These are phyloP conservation scores for Coelastrella sp. DNA, from an alignment of 139 green algal genomes.

Conservation along the genomic window DNA sequence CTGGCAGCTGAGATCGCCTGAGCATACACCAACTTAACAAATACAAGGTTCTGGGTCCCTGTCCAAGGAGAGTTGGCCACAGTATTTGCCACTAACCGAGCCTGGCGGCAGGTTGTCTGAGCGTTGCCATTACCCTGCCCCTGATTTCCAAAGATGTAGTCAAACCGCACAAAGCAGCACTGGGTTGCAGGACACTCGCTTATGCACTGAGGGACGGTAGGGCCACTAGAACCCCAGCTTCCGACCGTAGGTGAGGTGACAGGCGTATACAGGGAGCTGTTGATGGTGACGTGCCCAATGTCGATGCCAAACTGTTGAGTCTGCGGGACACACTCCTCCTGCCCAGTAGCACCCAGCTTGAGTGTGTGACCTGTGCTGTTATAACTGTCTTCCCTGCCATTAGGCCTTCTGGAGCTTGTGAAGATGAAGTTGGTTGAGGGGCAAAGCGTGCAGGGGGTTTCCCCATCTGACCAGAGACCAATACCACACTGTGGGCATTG, in stretches of 20 bases:
- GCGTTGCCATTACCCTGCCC: not conserved
- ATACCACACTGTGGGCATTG: not conserved
- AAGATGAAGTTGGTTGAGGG: not conserved
- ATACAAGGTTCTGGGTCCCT: not conserved
- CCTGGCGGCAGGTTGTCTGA: not conserved
- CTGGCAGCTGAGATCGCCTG: slow-evolving; percentile 14
- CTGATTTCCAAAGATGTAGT: slow-evolving; percentile 1
- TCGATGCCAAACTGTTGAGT: slow-evolving; percentile 1
- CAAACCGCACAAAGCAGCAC: slow-evolving; percentile 24
- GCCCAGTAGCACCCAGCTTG: not conserved
- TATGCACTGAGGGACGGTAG: not conserved
- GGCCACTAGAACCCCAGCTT: not conserved
- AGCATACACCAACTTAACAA: slow-evolving; percentile 3
- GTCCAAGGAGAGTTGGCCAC: not conserved
- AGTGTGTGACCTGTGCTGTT: not conserved
- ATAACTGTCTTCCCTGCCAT: not conserved
- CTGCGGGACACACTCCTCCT: slow-evolving; percentile 15
- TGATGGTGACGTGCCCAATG: not conserved
- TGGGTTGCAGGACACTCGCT: not conserved
- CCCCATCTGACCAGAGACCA: not conserved
- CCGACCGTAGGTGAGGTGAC: not conserved
- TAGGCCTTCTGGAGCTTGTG: not conserved
- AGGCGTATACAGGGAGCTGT: not conserved
- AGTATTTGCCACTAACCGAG: not conserved
- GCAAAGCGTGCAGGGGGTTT: not conserved